Conservation (phyloP, 345 rosid species). For the Passiflora organensis region DNA sequence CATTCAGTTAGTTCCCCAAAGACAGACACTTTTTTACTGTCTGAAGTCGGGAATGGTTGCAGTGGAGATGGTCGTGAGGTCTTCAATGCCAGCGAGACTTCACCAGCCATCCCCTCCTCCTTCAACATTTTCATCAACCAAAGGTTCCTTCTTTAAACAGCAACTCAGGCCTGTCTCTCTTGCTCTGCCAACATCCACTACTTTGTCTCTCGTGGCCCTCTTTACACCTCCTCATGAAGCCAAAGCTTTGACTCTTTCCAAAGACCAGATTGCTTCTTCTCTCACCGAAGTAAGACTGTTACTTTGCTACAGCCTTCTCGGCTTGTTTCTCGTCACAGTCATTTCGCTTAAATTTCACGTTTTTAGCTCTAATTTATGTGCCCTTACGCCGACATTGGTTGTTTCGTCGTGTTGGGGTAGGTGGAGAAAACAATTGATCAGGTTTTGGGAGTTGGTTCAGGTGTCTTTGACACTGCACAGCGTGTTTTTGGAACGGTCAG, state of each 20-base stretch:
- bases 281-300: constrained; percentile 49
- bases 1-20: background rate
- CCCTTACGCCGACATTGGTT: constrained; percentile 6
- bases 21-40: background rate
- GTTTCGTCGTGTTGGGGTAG: constrained; percentile 30
- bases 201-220: constrained; percentile 57
- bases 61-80: constrained; percentile 57
- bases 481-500: constrained; percentile 53
- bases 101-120: constrained; percentile 25
- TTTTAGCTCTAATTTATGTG: background rate
- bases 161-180: constrained; percentile 39
- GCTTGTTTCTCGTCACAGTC: background rate
- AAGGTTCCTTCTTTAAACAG: constrained; percentile 26
- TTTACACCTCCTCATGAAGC: constrained; percentile 56
- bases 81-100: constrained; percentile 42
- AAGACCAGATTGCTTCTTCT: constrained; percentile 86
- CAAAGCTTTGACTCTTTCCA: constrained; percentile 56
- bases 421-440: constrained; percentile 80
- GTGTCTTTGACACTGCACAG: constrained; percentile 53
- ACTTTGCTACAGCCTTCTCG: background rate
- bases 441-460: constrained; percentile 62
- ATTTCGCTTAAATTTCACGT: background rate
- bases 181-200: constrained; percentile 53
- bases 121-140: constrained; percentile 26
- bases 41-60: constrained; percentile 15